phyloP scores from a whole-genome alignment of 805 yeast species.

The Starmerella apicola region DNA sequence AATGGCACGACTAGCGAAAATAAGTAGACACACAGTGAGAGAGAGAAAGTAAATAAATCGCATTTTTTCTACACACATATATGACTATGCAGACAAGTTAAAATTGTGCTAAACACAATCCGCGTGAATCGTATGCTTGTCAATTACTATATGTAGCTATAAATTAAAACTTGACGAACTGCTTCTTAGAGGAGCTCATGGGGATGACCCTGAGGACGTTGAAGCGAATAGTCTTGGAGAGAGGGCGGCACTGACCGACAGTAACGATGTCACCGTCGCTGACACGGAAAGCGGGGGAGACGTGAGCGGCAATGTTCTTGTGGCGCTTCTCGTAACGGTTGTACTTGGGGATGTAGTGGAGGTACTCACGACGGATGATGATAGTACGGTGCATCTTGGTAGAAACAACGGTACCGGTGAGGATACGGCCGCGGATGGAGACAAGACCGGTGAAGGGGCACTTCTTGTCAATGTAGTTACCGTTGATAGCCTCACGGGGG shows the following conservation, averaged over 20 bases:
- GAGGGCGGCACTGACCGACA: slow-evolving; percentile 99
- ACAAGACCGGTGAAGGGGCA: slow-evolving; percentile 97
- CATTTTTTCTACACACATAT: too few relatives aligned
- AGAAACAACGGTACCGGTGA: slow-evolving; percentile 98
- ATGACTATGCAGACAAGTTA: too few relatives aligned
- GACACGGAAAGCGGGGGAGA: slow-evolving; percentile 99
- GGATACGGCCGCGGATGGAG: slow-evolving; percentile 98
- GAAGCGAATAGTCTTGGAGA: slow-evolving; percentile 99
- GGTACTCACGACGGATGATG: slow-evolving; percentile 99
- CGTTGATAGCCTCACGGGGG: slow-evolving; percentile 97
- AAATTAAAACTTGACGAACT: slow-evolving; percentile 89
- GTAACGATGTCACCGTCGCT: slow-evolving; percentile 97
- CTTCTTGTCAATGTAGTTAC: slow-evolving; percentile 98
- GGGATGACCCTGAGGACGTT: slow-evolving; percentile 94
- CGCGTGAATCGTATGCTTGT: not conserved
- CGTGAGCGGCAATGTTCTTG: slow-evolving; percentile 99
- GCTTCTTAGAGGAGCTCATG: slow-evolving; percentile 75
- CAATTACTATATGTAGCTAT: slow-evolving; percentile 4
- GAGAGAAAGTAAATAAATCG: too few relatives aligned
- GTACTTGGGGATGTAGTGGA: slow-evolving; percentile 99
- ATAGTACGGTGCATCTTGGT: slow-evolving; percentile 99
- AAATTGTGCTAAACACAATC: too few relatives aligned
- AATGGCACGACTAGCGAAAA: too few relatives aligned
- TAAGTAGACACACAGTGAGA: too few relatives aligned
- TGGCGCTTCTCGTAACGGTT: slow-evolving; percentile 99